Percentiles rank a stretch among this genome's conserved stretches.
These are phyloP conservation scores for Pythium graminicola DNA, from an alignment of 352 stramenopile species.

Conservation along the genomic window DNA sequence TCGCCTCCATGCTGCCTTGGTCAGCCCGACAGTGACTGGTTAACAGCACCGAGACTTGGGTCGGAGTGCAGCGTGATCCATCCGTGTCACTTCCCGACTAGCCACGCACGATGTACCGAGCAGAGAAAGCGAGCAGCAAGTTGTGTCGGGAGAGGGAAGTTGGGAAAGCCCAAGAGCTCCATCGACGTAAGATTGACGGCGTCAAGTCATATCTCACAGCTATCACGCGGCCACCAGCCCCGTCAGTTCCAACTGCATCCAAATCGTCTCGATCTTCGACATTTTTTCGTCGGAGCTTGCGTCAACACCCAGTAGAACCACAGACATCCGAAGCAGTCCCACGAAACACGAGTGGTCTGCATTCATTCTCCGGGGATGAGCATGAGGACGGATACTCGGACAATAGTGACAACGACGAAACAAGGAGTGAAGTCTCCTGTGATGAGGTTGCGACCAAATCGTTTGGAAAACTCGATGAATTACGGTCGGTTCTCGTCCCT, in stretches of 20 bases:
- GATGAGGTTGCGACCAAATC: conserved; percentile 8
- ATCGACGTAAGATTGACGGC: conserved; percentile 62
- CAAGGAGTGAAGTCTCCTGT: not conserved
- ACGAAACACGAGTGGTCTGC: not conserved
- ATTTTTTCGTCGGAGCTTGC: conserved; percentile 22
- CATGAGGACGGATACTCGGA: not conserved
- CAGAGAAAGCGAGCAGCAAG: conserved; percentile 72
- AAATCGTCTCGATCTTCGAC: conserved; percentile 8
- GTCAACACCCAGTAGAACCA: conserved; percentile 5
- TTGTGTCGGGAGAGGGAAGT: conserved; percentile 64
- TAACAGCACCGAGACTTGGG: not conserved
- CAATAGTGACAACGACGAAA: not conserved
- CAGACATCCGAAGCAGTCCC: not conserved
- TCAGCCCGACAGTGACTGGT: not conserved
- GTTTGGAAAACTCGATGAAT: conserved; percentile 46
- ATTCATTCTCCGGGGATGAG: not conserved
- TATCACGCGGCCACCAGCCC: conserved; percentile 23
- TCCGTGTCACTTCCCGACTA: not conserved
- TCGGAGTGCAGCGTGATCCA: not conserved
- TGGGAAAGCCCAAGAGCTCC: conserved; percentile 59
- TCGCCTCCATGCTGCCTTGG: not conserved
- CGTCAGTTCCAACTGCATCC: conserved; percentile 13
- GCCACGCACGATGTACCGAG: conserved; percentile 44
- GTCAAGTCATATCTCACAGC: conserved; percentile 50
- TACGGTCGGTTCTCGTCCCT: conserved; percentile 29